Evolutionary conservation across 1,139 yeast species (phyloP), one percentile per base, ranked within the genome.

Genomic region (Sugiyamaella japonica): DNA sequence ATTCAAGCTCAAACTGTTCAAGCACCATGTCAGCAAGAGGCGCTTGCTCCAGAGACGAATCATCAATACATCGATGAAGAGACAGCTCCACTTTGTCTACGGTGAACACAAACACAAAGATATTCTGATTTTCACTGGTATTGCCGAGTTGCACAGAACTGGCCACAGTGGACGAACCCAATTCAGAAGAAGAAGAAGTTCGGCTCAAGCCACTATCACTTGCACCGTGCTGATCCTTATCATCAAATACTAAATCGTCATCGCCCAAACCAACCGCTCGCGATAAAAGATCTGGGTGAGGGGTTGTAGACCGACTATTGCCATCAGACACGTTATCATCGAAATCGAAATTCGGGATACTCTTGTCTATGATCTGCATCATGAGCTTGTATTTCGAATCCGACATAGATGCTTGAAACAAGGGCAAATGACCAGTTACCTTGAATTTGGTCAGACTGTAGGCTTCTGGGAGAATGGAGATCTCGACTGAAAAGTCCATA

Each of bases 331-430:
- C 69, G 17, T 61, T 63, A 4, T 65, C 70, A 17, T 61, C 70
- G 44, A 62, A 61, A 13, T 76, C 81, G 56, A 83, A 73, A 48
- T 79, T 74, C 1, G 97, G 97, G 15, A 91, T 76, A 29, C 87
- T 82, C 20, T 76, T 79, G 56, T 86, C 87, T 48, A 90, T 73
- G 47, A 93, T 75, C 55, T 84, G 82, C 91, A 93, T 85, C 65
- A 93, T 75, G 0, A 91, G 82, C 67, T 89, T 88, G 72, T 95
- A 95, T 66, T 95, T 97, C 62, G 84, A 86, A 67, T 95, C 99
- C 62, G 89, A 89, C 66, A 93, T 72, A 28, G 87, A 79, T 7
- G 95, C 82, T 34, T 77, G 76, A 58, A 95, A 77, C 36, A 75
- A 74, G 0, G 97, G 96, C n/a, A 95, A 79, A 59, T 84, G 84